A percentile compares a stretch with the other conserved stretches of the same genome.
phyloP scores from a whole-genome alignment of 2,329 filamentous ascomycete species.

The Cercospora zeina region DNA sequence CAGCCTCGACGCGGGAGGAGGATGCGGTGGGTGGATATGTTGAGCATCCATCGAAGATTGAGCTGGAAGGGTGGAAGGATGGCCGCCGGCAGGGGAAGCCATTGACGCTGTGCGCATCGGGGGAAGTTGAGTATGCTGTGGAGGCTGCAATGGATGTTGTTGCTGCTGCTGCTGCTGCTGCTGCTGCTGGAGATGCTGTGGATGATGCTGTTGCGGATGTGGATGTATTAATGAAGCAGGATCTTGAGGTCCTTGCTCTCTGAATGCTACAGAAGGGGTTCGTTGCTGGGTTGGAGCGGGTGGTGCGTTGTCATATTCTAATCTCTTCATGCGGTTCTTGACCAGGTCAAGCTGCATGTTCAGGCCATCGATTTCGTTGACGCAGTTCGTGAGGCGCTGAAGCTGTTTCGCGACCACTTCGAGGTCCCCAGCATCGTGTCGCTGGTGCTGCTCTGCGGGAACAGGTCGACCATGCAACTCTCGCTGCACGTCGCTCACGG shows the following conservation, averaged over 20 bases:
- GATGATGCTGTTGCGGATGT: conserved; percentile 12
- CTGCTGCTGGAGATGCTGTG: conserved; percentile 4
- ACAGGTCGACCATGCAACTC: conserved; percentile 40
- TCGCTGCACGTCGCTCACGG: conserved; percentile 42
- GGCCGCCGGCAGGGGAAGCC: conserved; percentile 27
- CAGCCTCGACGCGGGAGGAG: conserved; percentile 26
- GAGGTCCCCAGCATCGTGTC: conserved; percentile 42
- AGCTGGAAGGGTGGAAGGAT: conserved; percentile 24
- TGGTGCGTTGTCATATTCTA: conserved; percentile 33
- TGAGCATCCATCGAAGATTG: conserved; percentile 23
- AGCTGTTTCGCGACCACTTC: conserved; percentile 48
- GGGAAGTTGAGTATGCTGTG: conserved; percentile 29
- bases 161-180: conserved; percentile 15
- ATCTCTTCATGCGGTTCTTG: conserved; percentile 48
- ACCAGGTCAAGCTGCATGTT: conserved; percentile 52
- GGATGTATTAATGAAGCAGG: neutral
- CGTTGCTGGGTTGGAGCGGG: conserved; percentile 11
- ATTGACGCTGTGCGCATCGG: conserved; percentile 33
- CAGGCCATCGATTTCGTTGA: conserved; percentile 50
- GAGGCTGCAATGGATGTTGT: conserved; percentile 12
- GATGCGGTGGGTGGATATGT: conserved; percentile 21
- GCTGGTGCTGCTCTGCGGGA: conserved; percentile 21
- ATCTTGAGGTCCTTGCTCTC: conserved; percentile 16
- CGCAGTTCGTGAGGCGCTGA: conserved; percentile 45
- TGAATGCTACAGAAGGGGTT: conserved; percentile 12